Base-by-base conservation (phyloP, 1,284 basidiomycete genomes). In the Rhodotorula sp. region DNA sequence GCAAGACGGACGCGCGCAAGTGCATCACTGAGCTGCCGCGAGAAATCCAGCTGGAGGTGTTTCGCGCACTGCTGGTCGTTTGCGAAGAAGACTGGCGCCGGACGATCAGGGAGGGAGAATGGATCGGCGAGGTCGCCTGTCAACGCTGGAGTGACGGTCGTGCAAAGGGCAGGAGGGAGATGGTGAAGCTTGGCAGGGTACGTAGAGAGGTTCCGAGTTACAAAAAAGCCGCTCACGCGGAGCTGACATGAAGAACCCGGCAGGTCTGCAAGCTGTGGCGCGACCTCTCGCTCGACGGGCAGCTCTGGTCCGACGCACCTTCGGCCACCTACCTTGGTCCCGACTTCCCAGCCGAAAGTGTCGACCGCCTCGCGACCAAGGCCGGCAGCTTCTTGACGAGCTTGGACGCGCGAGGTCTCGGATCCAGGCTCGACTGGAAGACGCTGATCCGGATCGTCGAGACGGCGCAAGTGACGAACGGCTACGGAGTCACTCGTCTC, bases 251-350 rank as follows among this genome's bases (percentile, higher is more conserved):
- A n/a, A 8, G 7, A 28, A 38, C 14, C 57, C 4, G 12, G 26
- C 79, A 95, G 91, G 92, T 97, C 1, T 95, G 90, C 26, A 90
- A 87, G 79, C 79, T 84, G 5, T 97, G 93, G 93, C 87, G 86
- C 64, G 79, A 83, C 10, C 86, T 95, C 47, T 88, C 89, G 59
- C 88, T 90, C 74, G 94, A 97, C 79, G 93, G 93, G 14, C 90
- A 93, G 79, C 84, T 95, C 23, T 97, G 94, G 93, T 79, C 83
- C 43, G 76, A 85, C 62, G 81, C 92, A 52, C 84, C 66, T 2
- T 90, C 78, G 91, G 52, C 84, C 81, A 21, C 60, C 2, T 14
- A 81, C 86, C 5, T 89, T 89, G 71, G 71, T 80, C 85, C 87
- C 23, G 81, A 84, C 28, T 62, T 73, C 59, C 19, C 60, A 86